Evolutionary conservation across 2,329 filamentous ascomycete genomes (phyloP).

Genomic region (Cordyceps militaris): DNA sequence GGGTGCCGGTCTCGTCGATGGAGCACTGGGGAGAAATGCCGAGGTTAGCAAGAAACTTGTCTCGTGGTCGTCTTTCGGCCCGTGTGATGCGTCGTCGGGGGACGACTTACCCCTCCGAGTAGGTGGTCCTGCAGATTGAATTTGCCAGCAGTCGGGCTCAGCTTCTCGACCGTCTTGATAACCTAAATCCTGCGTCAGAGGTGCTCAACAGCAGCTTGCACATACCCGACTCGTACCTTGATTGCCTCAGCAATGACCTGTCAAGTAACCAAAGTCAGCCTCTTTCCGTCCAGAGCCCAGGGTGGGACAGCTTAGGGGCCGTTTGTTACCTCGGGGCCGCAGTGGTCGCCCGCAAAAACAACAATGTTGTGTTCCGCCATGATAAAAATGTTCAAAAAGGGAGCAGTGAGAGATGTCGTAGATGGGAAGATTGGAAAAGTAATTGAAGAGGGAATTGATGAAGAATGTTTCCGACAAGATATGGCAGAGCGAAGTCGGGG

Average conservation of each 20-base stretch:
- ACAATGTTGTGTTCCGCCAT: constrained; percentile 74
- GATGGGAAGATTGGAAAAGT: too few species aligned
- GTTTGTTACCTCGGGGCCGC: constrained; percentile 65
- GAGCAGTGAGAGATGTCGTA: too few species aligned
- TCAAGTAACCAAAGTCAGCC: neutral
- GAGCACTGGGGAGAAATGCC: constrained; percentile 55
- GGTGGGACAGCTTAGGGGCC: neutral
- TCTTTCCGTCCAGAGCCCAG: neutral
- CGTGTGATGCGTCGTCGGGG: neutral
- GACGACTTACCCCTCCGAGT: constrained; percentile 73
- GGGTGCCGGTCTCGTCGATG: constrained; percentile 71
- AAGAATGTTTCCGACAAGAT: too few species aligned
- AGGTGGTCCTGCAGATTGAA: constrained; percentile 90
- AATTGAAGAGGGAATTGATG: too few species aligned
- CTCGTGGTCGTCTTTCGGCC: neutral
- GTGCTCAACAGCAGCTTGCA: neutral
- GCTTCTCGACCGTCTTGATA: constrained; percentile 69
- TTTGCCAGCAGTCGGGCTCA: constrained; percentile 59
- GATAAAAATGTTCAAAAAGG: neutral
- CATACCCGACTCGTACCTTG: constrained; percentile 51
- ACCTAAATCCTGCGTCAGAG: constrained; percentile 43
- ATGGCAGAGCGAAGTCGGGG: too few species aligned
- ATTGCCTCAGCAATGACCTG: constrained; percentile 75
- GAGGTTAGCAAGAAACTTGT: constrained; percentile 2
- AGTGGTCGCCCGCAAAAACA: constrained; percentile 77